These are phyloP conservation scores for Phialophora macrospora DNA, from an alignment of 2,329 filamentous ascomycete genomes.

Conservation along the genomic window DNA sequence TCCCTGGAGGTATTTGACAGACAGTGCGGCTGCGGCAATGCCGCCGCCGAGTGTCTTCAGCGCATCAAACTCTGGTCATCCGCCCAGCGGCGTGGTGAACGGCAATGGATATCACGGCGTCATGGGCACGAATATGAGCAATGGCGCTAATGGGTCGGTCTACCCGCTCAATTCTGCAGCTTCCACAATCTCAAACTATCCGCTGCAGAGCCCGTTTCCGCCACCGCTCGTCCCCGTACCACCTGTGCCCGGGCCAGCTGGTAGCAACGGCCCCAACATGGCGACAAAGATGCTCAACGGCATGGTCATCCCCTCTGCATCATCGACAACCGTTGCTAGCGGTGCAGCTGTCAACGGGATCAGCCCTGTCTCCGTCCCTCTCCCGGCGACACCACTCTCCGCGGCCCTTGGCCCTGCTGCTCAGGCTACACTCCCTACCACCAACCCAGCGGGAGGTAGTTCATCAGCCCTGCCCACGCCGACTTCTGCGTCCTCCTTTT, in stretches of 20 bases:
- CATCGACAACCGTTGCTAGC: slow-evolving; percentile 13
- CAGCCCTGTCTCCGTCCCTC: slow-evolving; percentile 52
- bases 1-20: slow-evolving; percentile 64
- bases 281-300: slow-evolving; percentile 42
- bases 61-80: slow-evolving; percentile 35
- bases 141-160: slow-evolving; percentile 22
- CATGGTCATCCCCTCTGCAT: background rate
- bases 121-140: slow-evolving; percentile 25
- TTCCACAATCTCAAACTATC: slow-evolving; percentile 11
- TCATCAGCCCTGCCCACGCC: slow-evolving; percentile 13
- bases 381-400: slow-evolving; percentile 86
- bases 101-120: slow-evolving; percentile 36
- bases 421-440: slow-evolving; percentile 80
- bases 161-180: slow-evolving; percentile 5
- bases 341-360: slow-evolving; percentile 21
- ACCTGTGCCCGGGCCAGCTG: slow-evolving; percentile 25
- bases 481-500: slow-evolving; percentile 3
- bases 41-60: slow-evolving; percentile 39
- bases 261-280: slow-evolving; percentile 38
- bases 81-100: slow-evolving; percentile 20
- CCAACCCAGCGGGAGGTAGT: background rate
- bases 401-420: slow-evolving; percentile 87
- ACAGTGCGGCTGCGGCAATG: slow-evolving; percentile 44
- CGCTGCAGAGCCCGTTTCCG: slow-evolving; percentile 31
- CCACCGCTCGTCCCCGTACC: slow-evolving; percentile 30